Evolutionary conservation across 768 basidiomycete genomes (phyloP), one percentile per base, ranked within the genome.

Genomic region (Pulveroboletus sp.): DNA sequence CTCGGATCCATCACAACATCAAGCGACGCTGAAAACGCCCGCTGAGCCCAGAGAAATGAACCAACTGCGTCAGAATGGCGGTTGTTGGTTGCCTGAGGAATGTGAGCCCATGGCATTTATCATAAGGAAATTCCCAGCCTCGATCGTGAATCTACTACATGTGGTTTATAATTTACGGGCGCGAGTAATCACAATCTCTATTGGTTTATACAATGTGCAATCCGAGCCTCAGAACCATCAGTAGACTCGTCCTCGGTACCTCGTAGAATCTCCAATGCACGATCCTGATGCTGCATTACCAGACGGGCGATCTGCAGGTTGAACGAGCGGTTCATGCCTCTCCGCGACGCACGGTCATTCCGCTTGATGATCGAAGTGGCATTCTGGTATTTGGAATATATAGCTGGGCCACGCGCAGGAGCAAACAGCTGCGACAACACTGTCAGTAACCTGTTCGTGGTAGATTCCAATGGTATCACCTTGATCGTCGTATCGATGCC

Each of bases 401-500:
- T 38, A 55, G 80, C 80, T 1, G 61, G 50, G 5, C 70, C 70
- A 9, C 67, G 64, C 7, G 76, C 68, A 13, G 87, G 85, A 2
- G 81, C 79, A 65, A 90, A 90, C 25, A 90, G 64, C 87, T 89
- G 37, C 40, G 39, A 37, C 40, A 27, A 38, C 27, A 43, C n/a
- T 7, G 39, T 52, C 32, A 50, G 14, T 24, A 17, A 1, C 5
- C 4, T n/a, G 29, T 23, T 33, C 43, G 10, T 19, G 10, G 13
- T 41, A 37, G 36, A 51, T 57, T 31, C 21, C 39, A 39, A 35
- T 16, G 7, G 33, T 45, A 69, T 52, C 49, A 87, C 88, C 76
- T 95, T 94, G 40, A 94, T 78, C 10, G 89, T 90, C 11, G 75
- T 71, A 59, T 94, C 93, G 41, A 95, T 93, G 2, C 93, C 93